These are phyloP conservation scores for Rutstroemia sydowiana DNA, from an alignment of 2,329 filamentous ascomycete species.

Conservation along the genomic window DNA sequence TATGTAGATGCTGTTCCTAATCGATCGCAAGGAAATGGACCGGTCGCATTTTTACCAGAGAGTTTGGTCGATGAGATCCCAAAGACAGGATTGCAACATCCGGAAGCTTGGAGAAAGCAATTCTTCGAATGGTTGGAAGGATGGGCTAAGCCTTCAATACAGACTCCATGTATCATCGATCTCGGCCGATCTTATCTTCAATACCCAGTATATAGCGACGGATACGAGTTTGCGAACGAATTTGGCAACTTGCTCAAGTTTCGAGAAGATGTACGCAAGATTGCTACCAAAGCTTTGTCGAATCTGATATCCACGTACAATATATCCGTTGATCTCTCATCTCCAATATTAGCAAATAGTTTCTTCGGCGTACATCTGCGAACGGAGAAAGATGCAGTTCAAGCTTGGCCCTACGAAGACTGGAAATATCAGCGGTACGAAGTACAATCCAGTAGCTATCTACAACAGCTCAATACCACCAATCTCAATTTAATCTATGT, in stretches of 20 bases:
- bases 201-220: slow-evolving; percentile 20
- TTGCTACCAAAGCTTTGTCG: slow-evolving; percentile 20
- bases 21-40: not conserved
- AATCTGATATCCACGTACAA: slow-evolving; percentile 12
- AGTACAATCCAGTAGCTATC: slow-evolving; percentile 31
- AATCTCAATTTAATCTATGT: slow-evolving; percentile 34
- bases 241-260: slow-evolving; percentile 24
- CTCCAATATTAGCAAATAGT: slow-evolving; percentile 8
- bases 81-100: not conserved
- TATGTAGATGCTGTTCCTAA: slow-evolving; percentile 3
- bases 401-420: slow-evolving; percentile 15
- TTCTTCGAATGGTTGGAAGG: not conserved
- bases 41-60: not conserved
- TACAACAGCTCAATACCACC: slow-evolving; percentile 28
- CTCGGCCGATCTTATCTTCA: slow-evolving; percentile 20
- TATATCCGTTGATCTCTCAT: slow-evolving; percentile 1
- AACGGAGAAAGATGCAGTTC: slow-evolving; percentile 21
- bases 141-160: not conserved
- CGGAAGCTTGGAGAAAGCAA: not conserved
- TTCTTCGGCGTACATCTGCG: slow-evolving; percentile 24
- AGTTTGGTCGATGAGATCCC: not conserved
- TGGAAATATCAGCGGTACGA: slow-evolving; percentile 18
- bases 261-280: slow-evolving; percentile 14
- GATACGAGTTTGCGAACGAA: slow-evolving; percentile 14
- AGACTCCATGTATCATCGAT: slow-evolving; percentile 14